phyloP scores from a whole-genome alignment of 148 eudicot genomes.

The Rhododendron ovatum region DNA sequence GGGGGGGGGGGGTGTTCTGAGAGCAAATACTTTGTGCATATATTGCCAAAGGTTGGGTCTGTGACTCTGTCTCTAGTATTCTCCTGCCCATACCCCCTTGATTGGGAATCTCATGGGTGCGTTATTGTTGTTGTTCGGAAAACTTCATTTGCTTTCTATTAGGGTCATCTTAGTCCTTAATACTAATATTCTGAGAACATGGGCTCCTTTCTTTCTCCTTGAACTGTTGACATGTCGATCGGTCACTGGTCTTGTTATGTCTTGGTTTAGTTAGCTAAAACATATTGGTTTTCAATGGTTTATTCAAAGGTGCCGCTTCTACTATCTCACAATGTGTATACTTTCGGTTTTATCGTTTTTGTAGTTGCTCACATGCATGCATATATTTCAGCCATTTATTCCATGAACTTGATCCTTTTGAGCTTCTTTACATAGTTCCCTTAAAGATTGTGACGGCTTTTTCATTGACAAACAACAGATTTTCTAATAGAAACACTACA shows the following conservation, averaged over 20 bases:
- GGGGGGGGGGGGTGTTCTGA: no score
- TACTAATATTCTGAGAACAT: neutral
- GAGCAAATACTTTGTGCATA: neutral
- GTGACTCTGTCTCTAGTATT: neutral
- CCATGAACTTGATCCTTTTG: neutral
- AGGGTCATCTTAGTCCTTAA: neutral
- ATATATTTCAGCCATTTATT: neutral
- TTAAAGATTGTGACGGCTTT: neutral
- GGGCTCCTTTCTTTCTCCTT: neutral
- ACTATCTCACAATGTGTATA: neutral
- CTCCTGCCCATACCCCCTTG: neutral
- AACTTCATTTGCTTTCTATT: conserved; percentile 6
- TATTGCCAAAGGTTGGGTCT: neutral
- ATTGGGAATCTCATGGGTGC: neutral
- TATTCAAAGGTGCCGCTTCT: neutral
- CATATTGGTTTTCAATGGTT: neutral
- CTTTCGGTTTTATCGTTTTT: neutral
- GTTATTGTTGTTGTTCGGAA: neutral
- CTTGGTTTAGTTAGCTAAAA: neutral
- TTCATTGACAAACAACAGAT: neutral
- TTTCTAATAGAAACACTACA: neutral
- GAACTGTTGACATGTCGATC: neutral
- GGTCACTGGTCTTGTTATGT: neutral
- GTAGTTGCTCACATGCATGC: neutral
- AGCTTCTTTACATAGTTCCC: neutral